These are phyloP conservation scores for Colletotrichum brevisporum DNA, from an alignment of 2,329 filamentous ascomycete genomes.

Conservation along the genomic window DNA sequence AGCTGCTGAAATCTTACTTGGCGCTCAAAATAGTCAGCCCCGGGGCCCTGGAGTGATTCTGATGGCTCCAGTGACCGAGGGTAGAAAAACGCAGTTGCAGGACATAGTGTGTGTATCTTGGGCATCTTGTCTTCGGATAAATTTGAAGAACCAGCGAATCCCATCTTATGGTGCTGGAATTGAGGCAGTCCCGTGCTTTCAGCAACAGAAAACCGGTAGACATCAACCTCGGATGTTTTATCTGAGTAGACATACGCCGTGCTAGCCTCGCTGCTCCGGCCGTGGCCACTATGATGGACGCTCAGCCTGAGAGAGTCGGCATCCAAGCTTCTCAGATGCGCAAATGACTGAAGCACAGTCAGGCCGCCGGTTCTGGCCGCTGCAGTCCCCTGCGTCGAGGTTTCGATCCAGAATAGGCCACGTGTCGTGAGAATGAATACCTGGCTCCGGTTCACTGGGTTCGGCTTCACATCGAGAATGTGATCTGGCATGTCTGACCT, in stretches of 20 bases:
- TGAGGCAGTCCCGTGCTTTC: constrained; percentile 48
- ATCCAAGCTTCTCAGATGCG: constrained; percentile 57
- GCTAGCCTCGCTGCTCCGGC: constrained; percentile 27
- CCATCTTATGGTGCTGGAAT: constrained; percentile 54
- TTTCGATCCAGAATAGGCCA: constrained; percentile 63
- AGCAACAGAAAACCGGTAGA: constrained; percentile 52
- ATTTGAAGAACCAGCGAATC: neutral
- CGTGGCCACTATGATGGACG: constrained; percentile 47
- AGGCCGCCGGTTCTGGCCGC: constrained; percentile 38
- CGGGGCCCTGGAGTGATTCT: constrained; percentile 14
- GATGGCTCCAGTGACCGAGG: neutral
- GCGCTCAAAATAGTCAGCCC: constrained; percentile 12
- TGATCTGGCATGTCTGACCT: constrained; percentile 49
- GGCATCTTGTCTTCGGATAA: neutral
- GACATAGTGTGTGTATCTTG: constrained; percentile 33
- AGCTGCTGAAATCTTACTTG: constrained; percentile 37
- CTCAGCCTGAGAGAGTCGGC: constrained; percentile 57
- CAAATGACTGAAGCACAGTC: constrained; percentile 58
- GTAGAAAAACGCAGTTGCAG: constrained; percentile 25
- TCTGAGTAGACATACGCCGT: constrained; percentile 55
- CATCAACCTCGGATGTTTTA: constrained; percentile 48
- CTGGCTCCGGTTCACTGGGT: constrained; percentile 61
- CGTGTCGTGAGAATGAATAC: constrained; percentile 72
- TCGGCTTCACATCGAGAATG: constrained; percentile 70
- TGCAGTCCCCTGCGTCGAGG: constrained; percentile 45